Percentiles rank a stretch among this genome's conserved stretches.
Conservation (phyloP, 2,329 filamentous ascomycete genomes). For the Paramyrothecium roridum region DNA sequence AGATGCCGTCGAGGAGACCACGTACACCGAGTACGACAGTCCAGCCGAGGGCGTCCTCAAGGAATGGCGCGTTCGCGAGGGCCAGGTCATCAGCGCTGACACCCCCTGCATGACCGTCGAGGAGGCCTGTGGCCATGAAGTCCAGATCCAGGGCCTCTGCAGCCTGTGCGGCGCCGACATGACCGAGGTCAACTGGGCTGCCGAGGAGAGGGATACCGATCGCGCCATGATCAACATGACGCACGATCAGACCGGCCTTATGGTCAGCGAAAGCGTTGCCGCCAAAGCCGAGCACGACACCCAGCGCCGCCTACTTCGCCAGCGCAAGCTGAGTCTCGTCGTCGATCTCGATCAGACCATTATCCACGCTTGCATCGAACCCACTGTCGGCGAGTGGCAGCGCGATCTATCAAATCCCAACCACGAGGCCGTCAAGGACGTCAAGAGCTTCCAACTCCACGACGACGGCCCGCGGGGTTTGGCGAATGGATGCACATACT, state of each 20-base stretch:
- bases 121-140: conserved; percentile 85
- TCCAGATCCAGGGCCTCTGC: conserved; percentile 89
- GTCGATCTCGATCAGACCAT: conserved; percentile 98
- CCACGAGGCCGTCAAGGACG: conserved; percentile 83
- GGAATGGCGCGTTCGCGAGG: conserved; percentile 71
- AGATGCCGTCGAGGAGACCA: conserved; percentile 59
- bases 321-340: conserved; percentile 85
- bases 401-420: conserved; percentile 85
- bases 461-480: conserved; percentile 76
- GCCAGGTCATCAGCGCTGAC: conserved; percentile 59
- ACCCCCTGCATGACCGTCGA: conserved; percentile 70
- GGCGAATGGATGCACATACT: conserved; percentile 82
- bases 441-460: conserved; percentile 80
- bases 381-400: conserved; percentile 95
- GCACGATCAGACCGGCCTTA: conserved; percentile 84
- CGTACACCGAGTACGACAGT: conserved; percentile 74
- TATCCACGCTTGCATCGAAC: conserved; percentile 96
- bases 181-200: conserved; percentile 85
- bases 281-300: conserved; percentile 79
- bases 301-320: conserved; percentile 75
- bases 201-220: conserved; percentile 71
- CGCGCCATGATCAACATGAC: conserved; percentile 93
- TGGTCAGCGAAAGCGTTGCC: conserved; percentile 80
- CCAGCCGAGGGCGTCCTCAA: conserved; percentile 77
- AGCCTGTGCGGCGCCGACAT: conserved; percentile 93